Evolutionary conservation across 176 grass and related monocot genomes (phyloP).

Genomic region (Melocanna baccifera): DNA sequence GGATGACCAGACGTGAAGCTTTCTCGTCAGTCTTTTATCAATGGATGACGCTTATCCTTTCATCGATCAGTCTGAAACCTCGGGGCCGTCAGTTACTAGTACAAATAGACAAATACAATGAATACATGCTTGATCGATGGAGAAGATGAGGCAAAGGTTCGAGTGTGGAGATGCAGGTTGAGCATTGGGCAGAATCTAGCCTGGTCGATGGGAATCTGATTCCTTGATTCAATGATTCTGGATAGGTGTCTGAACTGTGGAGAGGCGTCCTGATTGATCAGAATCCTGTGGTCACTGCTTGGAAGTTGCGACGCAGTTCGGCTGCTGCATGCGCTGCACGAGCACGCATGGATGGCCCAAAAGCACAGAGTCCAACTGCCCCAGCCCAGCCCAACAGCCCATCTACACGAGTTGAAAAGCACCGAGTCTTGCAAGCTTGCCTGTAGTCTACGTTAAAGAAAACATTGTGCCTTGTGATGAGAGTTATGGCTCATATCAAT

Average conservation of each 20-base stretch:
- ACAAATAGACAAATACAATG: no score
- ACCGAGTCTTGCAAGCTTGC: not conserved
- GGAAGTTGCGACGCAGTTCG: not conserved
- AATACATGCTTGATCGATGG: not conserved
- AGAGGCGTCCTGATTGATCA: not conserved
- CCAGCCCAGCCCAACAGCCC: not conserved
- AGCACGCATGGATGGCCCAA: not conserved
- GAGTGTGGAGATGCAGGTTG: not conserved
- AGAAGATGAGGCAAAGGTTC: not conserved
- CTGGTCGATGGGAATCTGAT: conserved; percentile 9
- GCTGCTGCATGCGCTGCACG: not conserved
- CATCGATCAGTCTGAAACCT: not conserved
- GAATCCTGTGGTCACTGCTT: not conserved
- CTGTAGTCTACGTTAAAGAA: not conserved
- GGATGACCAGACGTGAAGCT: not conserved
- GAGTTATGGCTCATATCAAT: not conserved
- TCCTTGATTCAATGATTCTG: not conserved
- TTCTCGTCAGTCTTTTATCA: not conserved
- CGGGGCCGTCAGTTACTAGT: no score
- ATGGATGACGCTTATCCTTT: not conserved
- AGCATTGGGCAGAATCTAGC: not conserved
- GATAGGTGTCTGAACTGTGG: not conserved
- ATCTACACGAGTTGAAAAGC: not conserved
- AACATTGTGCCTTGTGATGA: not conserved
- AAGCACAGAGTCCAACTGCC: not conserved